phyloP scores from a whole-genome alignment of 208 protist species.

The Acanthamoeba healyi region DNA sequence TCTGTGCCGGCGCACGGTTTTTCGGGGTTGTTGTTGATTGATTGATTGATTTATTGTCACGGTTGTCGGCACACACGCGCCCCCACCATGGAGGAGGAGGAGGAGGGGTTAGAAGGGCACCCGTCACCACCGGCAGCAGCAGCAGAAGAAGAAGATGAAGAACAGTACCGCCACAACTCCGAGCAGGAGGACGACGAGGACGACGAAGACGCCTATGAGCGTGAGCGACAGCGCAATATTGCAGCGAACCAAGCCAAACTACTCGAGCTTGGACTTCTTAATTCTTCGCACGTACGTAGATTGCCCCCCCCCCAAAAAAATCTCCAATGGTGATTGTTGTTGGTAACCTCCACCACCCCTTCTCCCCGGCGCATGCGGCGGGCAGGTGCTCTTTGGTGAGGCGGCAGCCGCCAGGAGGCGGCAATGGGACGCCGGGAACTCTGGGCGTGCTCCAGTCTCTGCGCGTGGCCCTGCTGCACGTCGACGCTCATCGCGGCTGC shows the following conservation, averaged over 20 bases:
- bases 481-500: background rate
- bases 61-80: no score
- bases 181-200: background rate
- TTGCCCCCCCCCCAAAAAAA: background rate
- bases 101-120: background rate
- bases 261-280: background rate
- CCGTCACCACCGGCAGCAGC: no score
- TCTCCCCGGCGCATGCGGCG: background rate
- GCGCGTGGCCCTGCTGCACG: background rate
- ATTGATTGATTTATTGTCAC: no score
- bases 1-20: no score
- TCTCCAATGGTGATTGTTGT: no score
- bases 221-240: background rate
- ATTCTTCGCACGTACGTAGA: background rate
- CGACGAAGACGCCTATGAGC: background rate
- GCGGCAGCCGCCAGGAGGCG: background rate
- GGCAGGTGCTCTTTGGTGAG: background rate
- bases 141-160: background rate
- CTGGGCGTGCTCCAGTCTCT: no score
- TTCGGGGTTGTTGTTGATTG: no score
- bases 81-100: background rate
- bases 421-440: background rate
- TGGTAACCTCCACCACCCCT: no score
- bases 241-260: constrained; percentile 18
- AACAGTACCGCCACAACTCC: no score